phyloP scores from a whole-genome alignment of 2,329 filamentous ascomycete species.

The Gaeumannomyces sp. region DNA sequence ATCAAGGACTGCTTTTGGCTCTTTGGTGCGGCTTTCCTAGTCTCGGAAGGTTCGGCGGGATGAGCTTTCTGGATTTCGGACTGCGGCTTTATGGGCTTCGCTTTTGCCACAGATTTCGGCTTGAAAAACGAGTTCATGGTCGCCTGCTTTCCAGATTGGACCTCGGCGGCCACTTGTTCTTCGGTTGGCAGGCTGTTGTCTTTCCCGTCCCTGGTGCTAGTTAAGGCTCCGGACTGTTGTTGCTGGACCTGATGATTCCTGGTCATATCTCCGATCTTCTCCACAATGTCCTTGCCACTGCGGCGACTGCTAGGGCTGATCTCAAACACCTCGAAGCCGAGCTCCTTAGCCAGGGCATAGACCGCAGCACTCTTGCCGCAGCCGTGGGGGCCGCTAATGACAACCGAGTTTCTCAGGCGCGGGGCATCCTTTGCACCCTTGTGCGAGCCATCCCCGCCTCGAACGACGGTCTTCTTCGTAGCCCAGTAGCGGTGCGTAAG shows the following conservation, averaged over 20 bases:
- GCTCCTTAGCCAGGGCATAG: conserved; percentile 84
- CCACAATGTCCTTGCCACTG: conserved; percentile 82
- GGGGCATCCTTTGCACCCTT: conserved; percentile 34
- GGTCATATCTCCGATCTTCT: conserved; percentile 94
- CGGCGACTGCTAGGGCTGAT: conserved; percentile 79
- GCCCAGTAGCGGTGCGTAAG: conserved; percentile 30
- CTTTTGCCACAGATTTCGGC: conserved; percentile 30
- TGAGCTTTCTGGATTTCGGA: not conserved
- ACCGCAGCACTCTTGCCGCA: conserved; percentile 92
- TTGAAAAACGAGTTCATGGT: conserved; percentile 81
- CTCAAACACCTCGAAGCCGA: conserved; percentile 92
- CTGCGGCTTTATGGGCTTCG: conserved; percentile 21
- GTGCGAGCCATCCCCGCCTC: conserved; percentile 29
- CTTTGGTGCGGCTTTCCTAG: conserved; percentile 32
- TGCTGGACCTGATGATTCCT: conserved; percentile 79
- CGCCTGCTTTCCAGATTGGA: conserved; percentile 65
- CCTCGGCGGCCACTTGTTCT: conserved; percentile 47
- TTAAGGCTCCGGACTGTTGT: conserved; percentile 29
- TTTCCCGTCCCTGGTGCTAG: conserved; percentile 15
- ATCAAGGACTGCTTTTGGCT: conserved; percentile 90
- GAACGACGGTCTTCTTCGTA: conserved; percentile 49
- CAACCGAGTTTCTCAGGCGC: conserved; percentile 66
- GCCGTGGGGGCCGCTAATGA: conserved; percentile 83
- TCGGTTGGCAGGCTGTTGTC: conserved; percentile 28
- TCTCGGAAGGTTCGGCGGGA: conserved; percentile 13